phyloP scores from a whole-genome alignment of 805 yeast genomes.

The Candida vaughaniae region DNA sequence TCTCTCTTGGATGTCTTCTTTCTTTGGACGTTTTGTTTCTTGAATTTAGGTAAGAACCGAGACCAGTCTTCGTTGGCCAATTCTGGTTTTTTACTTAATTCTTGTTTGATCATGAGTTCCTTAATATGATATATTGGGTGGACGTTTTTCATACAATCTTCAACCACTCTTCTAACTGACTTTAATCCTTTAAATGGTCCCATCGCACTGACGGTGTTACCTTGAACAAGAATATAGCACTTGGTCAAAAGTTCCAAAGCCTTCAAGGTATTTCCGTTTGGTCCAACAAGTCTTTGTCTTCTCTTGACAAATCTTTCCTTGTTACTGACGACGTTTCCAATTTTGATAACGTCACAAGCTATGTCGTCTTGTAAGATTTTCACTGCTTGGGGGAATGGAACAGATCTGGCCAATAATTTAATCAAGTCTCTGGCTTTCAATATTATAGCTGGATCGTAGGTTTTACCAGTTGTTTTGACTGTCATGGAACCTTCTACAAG shows the following conservation, averaged over 20 bases:
- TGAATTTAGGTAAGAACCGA: constrained; percentile 92
- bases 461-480: constrained; percentile 91
- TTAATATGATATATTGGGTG: constrained; percentile 98
- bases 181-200: constrained; percentile 94
- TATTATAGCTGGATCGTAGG: constrained; percentile 91
- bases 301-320: constrained; percentile 94
- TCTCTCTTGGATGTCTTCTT: constrained; percentile 74
- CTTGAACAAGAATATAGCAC: constrained; percentile 95
- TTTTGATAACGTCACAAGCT: constrained; percentile 95
- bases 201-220: constrained; percentile 95
- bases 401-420: constrained; percentile 90
- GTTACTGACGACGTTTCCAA: constrained; percentile 83
- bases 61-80: constrained; percentile 96
- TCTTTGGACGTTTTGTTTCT: constrained; percentile 93
- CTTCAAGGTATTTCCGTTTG: constrained; percentile 93
- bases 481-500: constrained; percentile 97
- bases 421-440: constrained; percentile 93
- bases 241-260: constrained; percentile 94
- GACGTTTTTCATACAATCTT: constrained; percentile 94
- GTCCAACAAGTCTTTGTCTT: constrained; percentile 95
- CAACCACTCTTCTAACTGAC: constrained; percentile 89
- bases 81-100: constrained; percentile 91
- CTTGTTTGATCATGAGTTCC: constrained; percentile 96
- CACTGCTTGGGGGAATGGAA: constrained; percentile 94
- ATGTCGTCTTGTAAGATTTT: constrained; percentile 87